A percentile compares a stretch with the other conserved stretches of the same genome.
Conservation (phyloP, 371 early-diverging fungal genomes). For the Blakeslea trispora region DNA sequence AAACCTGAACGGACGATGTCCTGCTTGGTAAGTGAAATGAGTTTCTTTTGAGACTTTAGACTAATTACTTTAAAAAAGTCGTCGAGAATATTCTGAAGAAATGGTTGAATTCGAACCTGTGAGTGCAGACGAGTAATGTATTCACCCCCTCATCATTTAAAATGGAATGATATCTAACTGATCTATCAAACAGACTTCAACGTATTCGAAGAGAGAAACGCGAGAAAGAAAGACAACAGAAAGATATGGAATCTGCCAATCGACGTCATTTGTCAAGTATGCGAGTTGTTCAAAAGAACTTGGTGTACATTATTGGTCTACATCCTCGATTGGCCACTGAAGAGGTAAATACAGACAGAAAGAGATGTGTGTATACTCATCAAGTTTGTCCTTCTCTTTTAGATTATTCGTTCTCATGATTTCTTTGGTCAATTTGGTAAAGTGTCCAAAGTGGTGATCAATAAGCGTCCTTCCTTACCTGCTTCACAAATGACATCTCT, state of each 20-base stretch:
- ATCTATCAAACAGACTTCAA: constrained; percentile 37
- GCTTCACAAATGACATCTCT: constrained; percentile 32
- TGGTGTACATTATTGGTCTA: constrained; percentile 93
- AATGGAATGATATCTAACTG: neutral
- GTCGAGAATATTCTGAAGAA: constrained; percentile 84
- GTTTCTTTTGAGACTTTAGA: neutral
- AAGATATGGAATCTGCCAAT: constrained; percentile 85
- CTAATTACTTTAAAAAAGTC: constrained; percentile 12
- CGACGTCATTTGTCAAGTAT: constrained; percentile 87
- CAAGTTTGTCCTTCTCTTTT: neutral
- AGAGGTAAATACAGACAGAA: constrained; percentile 65
- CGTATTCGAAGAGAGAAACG: constrained; percentile 77
- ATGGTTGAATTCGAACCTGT: constrained; percentile 88
- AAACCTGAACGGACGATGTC: constrained; percentile 81
- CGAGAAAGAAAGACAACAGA: constrained; percentile 86
- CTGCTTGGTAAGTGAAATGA: constrained; percentile 62
- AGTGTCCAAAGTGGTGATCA: constrained; percentile 86
- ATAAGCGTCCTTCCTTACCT: constrained; percentile 56
- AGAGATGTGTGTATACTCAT: neutral
- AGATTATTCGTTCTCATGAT: constrained; percentile 63
- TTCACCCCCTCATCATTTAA: constrained; percentile 5
- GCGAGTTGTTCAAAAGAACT: constrained; percentile 93
- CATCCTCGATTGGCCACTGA: constrained; percentile 84
- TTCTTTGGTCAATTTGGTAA: constrained; percentile 97
- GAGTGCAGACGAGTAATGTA: constrained; percentile 75